Evolutionary conservation across 306 rosid species (phyloP).

Genomic region (Corylus avellana): DNA sequence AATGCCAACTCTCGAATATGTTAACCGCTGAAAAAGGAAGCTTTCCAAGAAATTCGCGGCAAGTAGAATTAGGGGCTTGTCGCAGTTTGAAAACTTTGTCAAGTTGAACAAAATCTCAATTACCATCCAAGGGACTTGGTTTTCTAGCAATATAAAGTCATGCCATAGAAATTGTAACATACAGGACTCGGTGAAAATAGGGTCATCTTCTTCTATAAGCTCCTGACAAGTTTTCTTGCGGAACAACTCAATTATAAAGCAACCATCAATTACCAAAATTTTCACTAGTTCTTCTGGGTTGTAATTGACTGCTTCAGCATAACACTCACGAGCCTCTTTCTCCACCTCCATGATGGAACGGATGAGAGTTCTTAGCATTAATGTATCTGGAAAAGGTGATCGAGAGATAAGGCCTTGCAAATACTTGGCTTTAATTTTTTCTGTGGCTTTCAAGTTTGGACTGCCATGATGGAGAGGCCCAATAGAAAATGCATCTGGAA

Average conservation of each 20-base stretch:
- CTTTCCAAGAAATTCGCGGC: too few relatives aligned
- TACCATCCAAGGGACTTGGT: slow-evolving; percentile 37
- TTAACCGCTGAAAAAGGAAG: too few relatives aligned
- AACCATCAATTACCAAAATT: slow-evolving; percentile 35
- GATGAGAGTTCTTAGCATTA: neutral
- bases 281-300: neutral
- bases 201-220: neutral
- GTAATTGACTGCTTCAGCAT: neutral
- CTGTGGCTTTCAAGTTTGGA: neutral
- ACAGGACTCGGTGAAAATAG: neutral
- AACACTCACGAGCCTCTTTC: neutral
- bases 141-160: slow-evolving; percentile 26
- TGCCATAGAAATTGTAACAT: slow-evolving; percentile 6
- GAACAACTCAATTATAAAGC: slow-evolving; percentile 34
- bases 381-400: too few relatives aligned
- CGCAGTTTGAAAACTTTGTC: neutral
- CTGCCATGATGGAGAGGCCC: slow-evolving; percentile 13
- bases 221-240: neutral
- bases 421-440: slow-evolving; percentile 12
- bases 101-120: neutral
- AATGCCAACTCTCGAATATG: too few relatives aligned
- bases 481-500: slow-evolving; percentile 9
- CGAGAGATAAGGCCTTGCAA: neutral
- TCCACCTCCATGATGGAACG: neutral
- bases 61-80: neutral